Evolutionary conservation across 805 yeast genomes (phyloP).

Genomic region (Candida suzukii): DNA sequence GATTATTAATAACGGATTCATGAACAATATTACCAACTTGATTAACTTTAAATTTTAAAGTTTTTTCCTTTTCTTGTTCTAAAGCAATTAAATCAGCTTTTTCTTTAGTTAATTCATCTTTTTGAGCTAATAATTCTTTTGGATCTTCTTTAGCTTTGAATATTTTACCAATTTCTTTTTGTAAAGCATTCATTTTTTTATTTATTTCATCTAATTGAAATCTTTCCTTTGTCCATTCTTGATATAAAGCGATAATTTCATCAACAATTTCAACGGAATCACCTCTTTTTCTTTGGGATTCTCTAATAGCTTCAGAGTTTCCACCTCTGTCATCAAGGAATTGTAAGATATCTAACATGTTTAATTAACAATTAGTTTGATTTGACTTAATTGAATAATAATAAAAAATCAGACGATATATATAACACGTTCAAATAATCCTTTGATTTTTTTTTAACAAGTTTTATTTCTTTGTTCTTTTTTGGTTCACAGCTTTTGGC

Average conservation of each 20-base stretch:
- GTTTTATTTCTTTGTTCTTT: no score
- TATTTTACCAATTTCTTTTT: constrained; percentile 88
- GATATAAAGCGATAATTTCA: constrained; percentile 87
- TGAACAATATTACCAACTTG: constrained; percentile 93
- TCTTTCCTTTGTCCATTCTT: constrained; percentile 84
- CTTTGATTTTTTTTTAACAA: no score
- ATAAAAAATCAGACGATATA: no score
- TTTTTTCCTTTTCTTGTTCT: constrained; percentile 77
- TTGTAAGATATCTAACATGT: constrained; percentile 86
- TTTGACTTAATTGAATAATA: not conserved
- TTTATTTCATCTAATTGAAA: constrained; percentile 87
- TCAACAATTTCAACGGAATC: constrained; percentile 93
- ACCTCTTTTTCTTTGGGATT: constrained; percentile 90
- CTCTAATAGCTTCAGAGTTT: constrained; percentile 80
- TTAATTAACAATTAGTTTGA: not conserved
- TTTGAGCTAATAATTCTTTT: constrained; percentile 68
- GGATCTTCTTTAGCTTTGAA: constrained; percentile 96
- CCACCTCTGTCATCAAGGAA: constrained; percentile 97
- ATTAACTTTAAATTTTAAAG: constrained; percentile 74
- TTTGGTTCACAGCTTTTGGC: no score
- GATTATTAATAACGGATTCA: constrained; percentile 79
- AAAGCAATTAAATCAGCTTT: constrained; percentile 58
- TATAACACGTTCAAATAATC: no score
- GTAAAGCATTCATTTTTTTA: constrained; percentile 82
- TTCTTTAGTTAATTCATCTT: constrained; percentile 64